Base-by-base conservation (phyloP, 768 basidiomycete species). In the Psilocybe sp. region DNA sequence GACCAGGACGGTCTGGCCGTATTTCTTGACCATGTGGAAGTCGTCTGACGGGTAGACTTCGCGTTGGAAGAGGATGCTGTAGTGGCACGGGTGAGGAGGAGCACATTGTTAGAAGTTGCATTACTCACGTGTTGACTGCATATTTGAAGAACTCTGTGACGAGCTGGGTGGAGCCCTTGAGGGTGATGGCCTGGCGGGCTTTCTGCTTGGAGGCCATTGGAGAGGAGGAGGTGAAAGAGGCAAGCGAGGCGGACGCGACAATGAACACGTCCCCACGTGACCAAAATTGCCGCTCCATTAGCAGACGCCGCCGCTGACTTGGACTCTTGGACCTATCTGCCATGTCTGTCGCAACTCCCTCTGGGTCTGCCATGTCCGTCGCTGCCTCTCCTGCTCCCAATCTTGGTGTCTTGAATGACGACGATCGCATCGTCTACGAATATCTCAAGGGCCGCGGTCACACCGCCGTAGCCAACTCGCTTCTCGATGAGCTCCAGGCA, bases 71-170 rank as follows among this genome's bases (percentile, higher is more conserved):
- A 99, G 74, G 60, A 98, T 96, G 13, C 93, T 97, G 64, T 23
- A 39, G 43, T 19, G 39, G 14, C 39, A 37, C 9, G 47, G 40
- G 45, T 51, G 50, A 57, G 56, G 39, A 57, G 47, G 44, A 52
- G 18, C 14, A 40, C 34, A 46, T 37, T 40, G 23, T 40, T 33
- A 34, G 35, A 44, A 19, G 50, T 16, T 23, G 37, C 6, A 15
- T 46, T 37, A 76, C 89, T 56, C 61, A 94, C 93, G 89, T 94
- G 74, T 97, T 97, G 58, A 93, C 92, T n/a, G 92, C 89, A 69
- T 94, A 98, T 73, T 98, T 98, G 79, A 99, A 98, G 78, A 99
- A 98, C 61, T 99, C 97, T 0, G 93, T 96, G 49, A 98, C 96
- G 15, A 98, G 78, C 36, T 83, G 79, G 2, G 93, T 92, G 0